Base-by-base conservation (phyloP, 495 filamentous ascomycete species). In the Neurospora sp. region DNA sequence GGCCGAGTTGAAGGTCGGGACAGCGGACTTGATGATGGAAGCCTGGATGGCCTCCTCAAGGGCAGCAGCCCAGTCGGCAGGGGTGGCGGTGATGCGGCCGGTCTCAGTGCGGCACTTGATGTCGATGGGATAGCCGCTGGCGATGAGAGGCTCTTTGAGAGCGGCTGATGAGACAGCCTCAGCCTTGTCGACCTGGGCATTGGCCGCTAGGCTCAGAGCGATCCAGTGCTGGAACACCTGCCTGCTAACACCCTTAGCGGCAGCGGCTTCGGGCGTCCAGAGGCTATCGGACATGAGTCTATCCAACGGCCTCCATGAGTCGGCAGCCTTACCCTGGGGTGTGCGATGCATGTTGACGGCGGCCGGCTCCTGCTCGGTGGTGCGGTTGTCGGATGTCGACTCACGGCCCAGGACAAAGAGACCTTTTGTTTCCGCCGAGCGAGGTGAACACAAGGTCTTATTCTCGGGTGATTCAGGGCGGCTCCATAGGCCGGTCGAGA, bases 321-420 rank as follows among this genome's bases (percentile, higher is more conserved):
- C 53, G 53, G 27, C 53, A 65, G 53, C 53, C 7, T 6, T 16
- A 14, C 2, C 37, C 71, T 77, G 81, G 37, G 75, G 72, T 18
- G 69, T 77, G 68, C 75, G 80, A 39, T 72, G 73, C 70, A 80
- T 77, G 31, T 75, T 69, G 69, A 77, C 74, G 44, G 81, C 82
- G 45, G 78, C 81, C 53, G 82, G 80, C 71, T 81, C 77, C 73
- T 79, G 74, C 27, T 78, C 59, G 16, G 81, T 83, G 38, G 78
- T 80, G 27, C 82, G 82, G 71, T 73, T 80, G 41, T 76, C 75
- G 14, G 68, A 59, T 22, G 53, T 31, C 53, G 27, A 61, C 53
- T 61, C 14, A 35, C 27, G 53, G 53, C 53, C 53, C 53, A 16
- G 53, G 27, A 61, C 53, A 65, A 65, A 65, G 27, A 65, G 53